A percentile compares a stretch with the other conserved stretches of the same genome.
Evolutionary conservation across 2,329 filamentous ascomycete genomes (phyloP).

Genomic region (Parascedosporium putredinis): DNA sequence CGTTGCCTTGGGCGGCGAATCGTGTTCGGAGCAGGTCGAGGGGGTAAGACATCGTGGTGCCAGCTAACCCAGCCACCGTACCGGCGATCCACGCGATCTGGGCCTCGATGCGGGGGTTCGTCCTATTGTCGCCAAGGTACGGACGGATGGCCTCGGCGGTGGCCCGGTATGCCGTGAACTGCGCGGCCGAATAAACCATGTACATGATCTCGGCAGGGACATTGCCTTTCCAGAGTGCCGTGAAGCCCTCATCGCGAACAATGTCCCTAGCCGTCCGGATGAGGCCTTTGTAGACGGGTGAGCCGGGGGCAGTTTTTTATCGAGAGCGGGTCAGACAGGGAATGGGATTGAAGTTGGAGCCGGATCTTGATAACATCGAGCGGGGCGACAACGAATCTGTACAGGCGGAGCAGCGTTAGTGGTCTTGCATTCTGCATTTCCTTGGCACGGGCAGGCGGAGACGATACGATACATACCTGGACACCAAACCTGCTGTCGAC

Average conservation of each 20-base stretch:
- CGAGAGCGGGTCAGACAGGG: slow-evolving; percentile 62
- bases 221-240: slow-evolving; percentile 94
- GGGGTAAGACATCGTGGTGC: slow-evolving; percentile 80
- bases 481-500: slow-evolving; percentile 69
- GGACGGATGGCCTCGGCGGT: slow-evolving; percentile 56
- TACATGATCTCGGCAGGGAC: slow-evolving; percentile 92
- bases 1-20: slow-evolving; percentile 84
- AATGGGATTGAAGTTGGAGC: slow-evolving; percentile 84
- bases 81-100: slow-evolving; percentile 82
- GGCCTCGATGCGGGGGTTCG: slow-evolving; percentile 61
- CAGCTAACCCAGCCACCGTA: slow-evolving; percentile 68
- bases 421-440: too few species aligned
- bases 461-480: slow-evolving; percentile 46
- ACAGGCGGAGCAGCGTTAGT: slow-evolving; percentile 6
- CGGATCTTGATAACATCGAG: slow-evolving; percentile 98
- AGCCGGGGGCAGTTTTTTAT: slow-evolving; percentile 39
- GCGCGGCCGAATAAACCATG: slow-evolving; percentile 76
- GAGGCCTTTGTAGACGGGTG: slow-evolving; percentile 58
- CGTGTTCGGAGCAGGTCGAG: slow-evolving; percentile 86
- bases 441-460: neutral
- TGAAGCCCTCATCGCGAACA: slow-evolving; percentile 68
- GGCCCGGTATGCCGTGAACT: slow-evolving; percentile 82
- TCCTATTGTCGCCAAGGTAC: slow-evolving; percentile 27
- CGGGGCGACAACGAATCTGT: slow-evolving; percentile 81
- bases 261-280: slow-evolving; percentile 68